Conservation (phyloP, 2,329 filamentous ascomycete genomes). For the Coniochaeta ligniaria region DNA sequence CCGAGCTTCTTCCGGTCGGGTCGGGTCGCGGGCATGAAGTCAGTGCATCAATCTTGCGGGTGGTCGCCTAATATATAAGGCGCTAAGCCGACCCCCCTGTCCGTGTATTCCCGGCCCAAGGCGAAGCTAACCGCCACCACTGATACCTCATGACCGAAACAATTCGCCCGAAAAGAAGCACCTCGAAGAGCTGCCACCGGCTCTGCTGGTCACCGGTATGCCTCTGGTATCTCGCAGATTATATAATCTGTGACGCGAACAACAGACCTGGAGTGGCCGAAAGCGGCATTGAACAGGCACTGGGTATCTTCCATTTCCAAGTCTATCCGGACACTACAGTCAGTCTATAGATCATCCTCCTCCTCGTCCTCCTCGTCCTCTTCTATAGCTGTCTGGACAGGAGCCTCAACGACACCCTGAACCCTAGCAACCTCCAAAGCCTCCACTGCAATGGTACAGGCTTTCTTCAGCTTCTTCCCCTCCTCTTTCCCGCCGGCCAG, state of each 20-base stretch:
- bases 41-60: not conserved
- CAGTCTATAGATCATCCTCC: not conserved
- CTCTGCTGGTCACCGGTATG: not conserved
- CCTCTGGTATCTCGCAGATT: not conserved
- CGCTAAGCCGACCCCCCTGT: not conserved
- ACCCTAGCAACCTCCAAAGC: constrained; percentile 20
- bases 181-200: not conserved
- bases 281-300: not conserved
- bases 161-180: not conserved
- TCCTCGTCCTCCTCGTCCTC: not conserved
- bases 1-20: not conserved
- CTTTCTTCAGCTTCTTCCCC: constrained; percentile 37
- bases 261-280: not conserved
- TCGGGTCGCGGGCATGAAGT: not conserved
- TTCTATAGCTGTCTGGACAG: constrained; percentile 5
- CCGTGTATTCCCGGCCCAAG: not conserved
- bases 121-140: not conserved
- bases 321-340: not conserved
- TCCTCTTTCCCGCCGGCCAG: constrained; percentile 41
- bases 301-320: not conserved
- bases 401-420: not conserved
- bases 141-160: not conserved
- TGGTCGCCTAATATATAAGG: not conserved
- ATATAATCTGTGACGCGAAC: not conserved
- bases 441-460: constrained; percentile 34